Conservation (phyloP, 2,329 filamentous ascomycete species). For the Fusarium mangiferae region DNA sequence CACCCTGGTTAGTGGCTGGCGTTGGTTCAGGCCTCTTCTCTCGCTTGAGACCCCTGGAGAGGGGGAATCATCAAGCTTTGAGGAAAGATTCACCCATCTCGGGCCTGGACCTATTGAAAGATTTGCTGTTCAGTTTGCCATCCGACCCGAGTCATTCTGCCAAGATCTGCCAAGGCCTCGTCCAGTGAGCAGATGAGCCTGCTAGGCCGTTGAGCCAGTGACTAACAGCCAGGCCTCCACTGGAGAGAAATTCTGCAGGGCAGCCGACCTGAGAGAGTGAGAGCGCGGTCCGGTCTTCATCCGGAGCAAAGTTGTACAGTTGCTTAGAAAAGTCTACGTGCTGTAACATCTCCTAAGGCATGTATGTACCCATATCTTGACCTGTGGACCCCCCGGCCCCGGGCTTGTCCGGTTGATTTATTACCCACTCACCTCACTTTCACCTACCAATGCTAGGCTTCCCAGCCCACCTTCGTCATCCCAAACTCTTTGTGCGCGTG, state of each 20-base stretch:
- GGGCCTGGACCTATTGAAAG: neutral
- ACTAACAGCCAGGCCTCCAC: conserved; percentile 20
- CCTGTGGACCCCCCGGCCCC: conserved; percentile 2
- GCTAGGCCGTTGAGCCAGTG: neutral
- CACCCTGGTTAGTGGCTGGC: neutral
- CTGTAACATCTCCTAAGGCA: neutral
- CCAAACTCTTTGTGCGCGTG: conserved; percentile 36
- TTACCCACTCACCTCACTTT: conserved; percentile 20
- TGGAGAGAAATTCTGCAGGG: conserved; percentile 23
- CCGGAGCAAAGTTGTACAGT: neutral
- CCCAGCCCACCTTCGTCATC: conserved; percentile 15
- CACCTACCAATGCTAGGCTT: conserved; percentile 12
- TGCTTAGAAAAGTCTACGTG: neutral
- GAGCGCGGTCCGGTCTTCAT: conserved; percentile 20
- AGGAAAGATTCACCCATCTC: neutral
- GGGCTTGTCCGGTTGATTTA: conserved; percentile 16
- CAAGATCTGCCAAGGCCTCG: conserved; percentile 17
- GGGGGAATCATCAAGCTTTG: neutral
- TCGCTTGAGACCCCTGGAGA: conserved; percentile 6
- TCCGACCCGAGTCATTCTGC: conserved; percentile 15
- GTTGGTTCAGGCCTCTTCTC: neutral
- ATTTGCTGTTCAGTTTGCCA: neutral
- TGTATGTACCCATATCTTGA: neutral
- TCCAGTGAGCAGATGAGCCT: conserved; percentile 1
- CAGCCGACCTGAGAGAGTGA: neutral